phyloP scores from a whole-genome alignment of 2,329 filamentous ascomycete genomes.

The Aureobasidium sp. region DNA sequence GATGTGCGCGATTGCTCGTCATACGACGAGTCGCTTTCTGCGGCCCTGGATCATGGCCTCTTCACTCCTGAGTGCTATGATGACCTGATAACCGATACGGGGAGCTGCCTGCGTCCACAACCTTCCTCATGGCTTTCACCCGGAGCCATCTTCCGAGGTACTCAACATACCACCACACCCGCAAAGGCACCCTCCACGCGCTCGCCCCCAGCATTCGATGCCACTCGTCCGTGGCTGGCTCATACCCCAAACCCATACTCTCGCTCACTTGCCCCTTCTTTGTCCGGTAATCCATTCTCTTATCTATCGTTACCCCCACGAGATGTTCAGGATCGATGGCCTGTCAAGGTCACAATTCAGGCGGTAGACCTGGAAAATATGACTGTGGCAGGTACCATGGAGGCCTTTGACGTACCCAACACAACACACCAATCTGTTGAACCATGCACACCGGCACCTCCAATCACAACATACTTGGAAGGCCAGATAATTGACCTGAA shows the following conservation, averaged over 20 bases:
- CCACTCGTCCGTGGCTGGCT: conserved; percentile 31
- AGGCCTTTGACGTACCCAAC: conserved; percentile 58
- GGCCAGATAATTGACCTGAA: conserved; percentile 59
- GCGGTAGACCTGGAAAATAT: conserved; percentile 51
- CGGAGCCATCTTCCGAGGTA: conserved; percentile 53
- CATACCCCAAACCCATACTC: conserved; percentile 17
- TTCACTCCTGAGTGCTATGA: conserved; percentile 43
- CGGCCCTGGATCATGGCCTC: conserved; percentile 46
- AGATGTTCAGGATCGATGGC: conserved; percentile 50
- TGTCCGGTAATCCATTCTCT: background rate
- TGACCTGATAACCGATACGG: conserved; percentile 52
- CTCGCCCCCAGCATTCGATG: conserved; percentile 22
- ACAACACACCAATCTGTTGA: conserved; percentile 21
- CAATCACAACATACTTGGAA: conserved; percentile 58
- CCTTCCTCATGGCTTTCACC: conserved; percentile 54
- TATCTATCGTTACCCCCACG: background rate
- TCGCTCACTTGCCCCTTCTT: conserved; percentile 18
- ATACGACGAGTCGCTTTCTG: conserved; percentile 46
- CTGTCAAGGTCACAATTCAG: conserved; percentile 58
- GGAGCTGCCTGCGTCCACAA: conserved; percentile 41
- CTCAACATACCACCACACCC: conserved; percentile 46
- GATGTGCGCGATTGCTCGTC: conserved; percentile 46
- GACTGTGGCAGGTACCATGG: conserved; percentile 60
- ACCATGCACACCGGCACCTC: conserved; percentile 29
- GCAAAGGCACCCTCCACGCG: background rate